Conservation (phyloP, 176 grass and related monocot genomes). For the Triticum monococcum region DNA sequence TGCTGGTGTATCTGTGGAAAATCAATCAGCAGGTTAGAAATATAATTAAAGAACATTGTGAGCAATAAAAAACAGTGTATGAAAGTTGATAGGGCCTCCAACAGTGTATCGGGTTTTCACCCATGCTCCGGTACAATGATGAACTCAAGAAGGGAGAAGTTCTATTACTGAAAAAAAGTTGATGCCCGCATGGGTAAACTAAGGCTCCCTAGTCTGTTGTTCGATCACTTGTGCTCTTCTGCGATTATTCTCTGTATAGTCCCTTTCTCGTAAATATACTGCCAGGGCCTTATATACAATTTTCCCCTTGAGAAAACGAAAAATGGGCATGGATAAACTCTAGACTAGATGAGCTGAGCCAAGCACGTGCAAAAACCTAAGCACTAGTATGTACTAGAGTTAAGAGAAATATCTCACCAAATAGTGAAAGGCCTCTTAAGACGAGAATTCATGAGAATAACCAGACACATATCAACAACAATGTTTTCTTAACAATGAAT, state of each 20-base stretch:
- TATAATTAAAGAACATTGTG: constrained; percentile 21
- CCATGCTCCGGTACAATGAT: neutral
- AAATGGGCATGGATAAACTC: neutral
- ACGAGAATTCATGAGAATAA: constrained; percentile 14
- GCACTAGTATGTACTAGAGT: neutral
- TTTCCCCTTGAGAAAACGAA: neutral
- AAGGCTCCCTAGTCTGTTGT: constrained; percentile 1
- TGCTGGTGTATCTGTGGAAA: constrained; percentile 67
- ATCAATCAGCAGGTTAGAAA: constrained; percentile 32
- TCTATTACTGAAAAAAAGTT: neutral
- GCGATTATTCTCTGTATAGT: neutral
- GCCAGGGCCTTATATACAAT: neutral
- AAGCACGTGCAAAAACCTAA: constrained; percentile 9
- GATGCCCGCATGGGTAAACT: neutral
- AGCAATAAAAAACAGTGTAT: neutral
- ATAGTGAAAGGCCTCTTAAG: neutral
- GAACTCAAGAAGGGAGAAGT: neutral
- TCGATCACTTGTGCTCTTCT: neutral
- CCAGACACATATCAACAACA: constrained; percentile 24
- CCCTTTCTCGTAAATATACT: neutral
- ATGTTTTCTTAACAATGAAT: constrained; percentile 18
- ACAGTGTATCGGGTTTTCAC: neutral
- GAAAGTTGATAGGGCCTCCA: neutral
- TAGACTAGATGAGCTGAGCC: neutral
- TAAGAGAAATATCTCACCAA: neutral